Evolutionary conservation across 2,329 filamentous ascomycete genomes (phyloP), one percentile per base, ranked within the genome.

Genomic region (Clonostachys chloroleuca): DNA sequence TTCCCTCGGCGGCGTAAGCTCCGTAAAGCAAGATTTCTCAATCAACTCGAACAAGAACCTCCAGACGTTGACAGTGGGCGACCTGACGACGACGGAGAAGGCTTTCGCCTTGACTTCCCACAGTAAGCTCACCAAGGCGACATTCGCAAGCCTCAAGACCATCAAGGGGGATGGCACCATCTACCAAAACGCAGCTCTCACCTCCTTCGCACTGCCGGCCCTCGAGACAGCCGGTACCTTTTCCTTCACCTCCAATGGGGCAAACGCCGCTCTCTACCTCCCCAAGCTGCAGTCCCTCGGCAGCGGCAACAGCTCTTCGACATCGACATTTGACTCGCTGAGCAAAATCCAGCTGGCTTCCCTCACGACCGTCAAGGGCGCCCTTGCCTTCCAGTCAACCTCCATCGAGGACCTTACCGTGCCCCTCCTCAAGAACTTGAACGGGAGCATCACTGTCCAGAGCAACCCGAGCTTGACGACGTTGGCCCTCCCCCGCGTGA

Each of bases 221-320:
- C 52, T 60, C 8, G 57, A 60, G 34, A 53, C 47, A 14, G 56
- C 57, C 16, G 53, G 49, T 0, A 60, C 58, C 6, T 56, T 60
- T n/a, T 47, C 58, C 2, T 44, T 59, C 36, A 56, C 56, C 2
- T 42, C 51, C n/a, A 60, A 60, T 18, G 58, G 52, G 10, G 47
- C 52, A 7, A 45, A 42, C 20, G 48, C 54, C 4, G 45, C 46
- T 2, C 39, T 59, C 12, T 48, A 49, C 6, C 50, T 60, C 10
- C 58, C 58, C 2, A 47, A 51, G 18, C 50, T 60, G 1, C 44
- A 53, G 2, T 47, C 56, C 2, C 51, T 60, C 7, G 58, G 58
- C 34, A 57, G 50, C 18, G 47, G 47, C 41, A 60, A 55, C 37
- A 58, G 56, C 2, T 56, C 57, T 3, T 52, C 58, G 36, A 52